Evolutionary conservation across 345 rosid genomes (phyloP).

Genomic region (Erucastrum elatum): DNA sequence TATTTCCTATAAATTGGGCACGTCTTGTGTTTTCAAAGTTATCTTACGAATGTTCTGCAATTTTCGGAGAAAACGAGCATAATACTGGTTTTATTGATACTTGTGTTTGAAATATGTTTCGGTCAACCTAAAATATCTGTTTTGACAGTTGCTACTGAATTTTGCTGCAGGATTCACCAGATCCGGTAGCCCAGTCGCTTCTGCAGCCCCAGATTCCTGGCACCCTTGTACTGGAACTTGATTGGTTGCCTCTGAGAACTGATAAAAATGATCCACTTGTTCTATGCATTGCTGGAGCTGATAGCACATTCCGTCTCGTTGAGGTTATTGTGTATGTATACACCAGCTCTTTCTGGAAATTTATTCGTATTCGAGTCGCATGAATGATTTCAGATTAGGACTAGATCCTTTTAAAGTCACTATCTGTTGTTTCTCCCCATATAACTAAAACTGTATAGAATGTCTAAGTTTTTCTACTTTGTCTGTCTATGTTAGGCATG

Average conservation of each 20-base stretch:
- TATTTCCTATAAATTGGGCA: slow-evolving; percentile 20
- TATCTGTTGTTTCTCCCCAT: slow-evolving; percentile 18
- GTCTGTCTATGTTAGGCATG: slow-evolving; percentile 4
- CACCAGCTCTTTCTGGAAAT: slow-evolving; percentile 19
- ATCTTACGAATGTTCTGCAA: slow-evolving; percentile 20
- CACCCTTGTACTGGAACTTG: slow-evolving; percentile 92
- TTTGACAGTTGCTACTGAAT: slow-evolving; percentile 19
- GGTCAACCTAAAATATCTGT: slow-evolving; percentile 5
- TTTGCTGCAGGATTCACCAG: slow-evolving; percentile 81
- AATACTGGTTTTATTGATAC: background rate
- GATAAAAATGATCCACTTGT: slow-evolving; percentile 83
- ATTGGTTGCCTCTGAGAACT: slow-evolving; percentile 85
- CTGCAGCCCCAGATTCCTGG: slow-evolving; percentile 96
- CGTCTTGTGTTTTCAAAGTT: slow-evolving; percentile 8
- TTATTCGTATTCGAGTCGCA: slow-evolving; percentile 5
- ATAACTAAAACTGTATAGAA: slow-evolving; percentile 20
- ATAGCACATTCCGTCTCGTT: slow-evolving; percentile 89
- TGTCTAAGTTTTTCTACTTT: slow-evolving; percentile 14
- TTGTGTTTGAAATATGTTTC: slow-evolving; percentile 18
- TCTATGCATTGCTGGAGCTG: slow-evolving; percentile 95
- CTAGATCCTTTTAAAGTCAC: slow-evolving; percentile 9
- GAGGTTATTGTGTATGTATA: slow-evolving; percentile 76
- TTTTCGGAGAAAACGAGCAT: slow-evolving; percentile 4
- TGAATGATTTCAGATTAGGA: slow-evolving; percentile 16
- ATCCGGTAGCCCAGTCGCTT: slow-evolving; percentile 95